These are phyloP conservation scores for Jacaranda mimosifolia DNA, from an alignment of 257 asterid genomes.

Conservation along the genomic window DNA sequence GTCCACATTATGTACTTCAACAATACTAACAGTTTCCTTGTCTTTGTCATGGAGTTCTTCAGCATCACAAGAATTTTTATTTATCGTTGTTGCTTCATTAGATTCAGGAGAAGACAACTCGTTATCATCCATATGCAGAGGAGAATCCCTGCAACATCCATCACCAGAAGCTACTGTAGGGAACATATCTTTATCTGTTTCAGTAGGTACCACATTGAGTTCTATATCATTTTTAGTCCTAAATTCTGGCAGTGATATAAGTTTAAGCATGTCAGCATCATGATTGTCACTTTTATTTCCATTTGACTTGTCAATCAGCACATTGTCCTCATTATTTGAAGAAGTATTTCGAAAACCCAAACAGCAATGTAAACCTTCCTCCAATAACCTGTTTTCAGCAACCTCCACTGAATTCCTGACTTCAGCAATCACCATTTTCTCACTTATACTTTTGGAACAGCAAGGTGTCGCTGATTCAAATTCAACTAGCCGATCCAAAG, in stretches of 20 bases:
- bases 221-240: conserved; percentile 7
- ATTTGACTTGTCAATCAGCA: conserved; percentile 29
- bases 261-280: conserved; percentile 1
- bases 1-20: conserved; percentile 11
- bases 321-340: conserved; percentile 11
- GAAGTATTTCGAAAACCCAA: conserved; percentile 27
- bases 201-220: conserved; percentile 9
- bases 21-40: conserved; percentile 11
- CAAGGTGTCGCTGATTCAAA: conserved; percentile 30
- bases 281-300: conserved; percentile 29
- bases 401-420: conserved; percentile 39
- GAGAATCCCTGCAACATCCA: conserved; percentile 19
- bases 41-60: conserved; percentile 31
- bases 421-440: conserved; percentile 38
- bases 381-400: conserved; percentile 39
- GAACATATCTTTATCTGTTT: conserved; percentile 20
- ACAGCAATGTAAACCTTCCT: conserved; percentile 38
- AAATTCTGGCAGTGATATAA: neutral
- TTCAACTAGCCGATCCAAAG: conserved; percentile 35
- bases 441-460: conserved; percentile 34
- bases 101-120: neutral
- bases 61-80: conserved; percentile 22
- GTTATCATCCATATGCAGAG: neutral
- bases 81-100: neutral
- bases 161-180: conserved; percentile 31